Evolutionary conservation across 306 rosid genomes (phyloP), one percentile per base, ranked within the genome.

Genomic region (Castanospermum australe): DNA sequence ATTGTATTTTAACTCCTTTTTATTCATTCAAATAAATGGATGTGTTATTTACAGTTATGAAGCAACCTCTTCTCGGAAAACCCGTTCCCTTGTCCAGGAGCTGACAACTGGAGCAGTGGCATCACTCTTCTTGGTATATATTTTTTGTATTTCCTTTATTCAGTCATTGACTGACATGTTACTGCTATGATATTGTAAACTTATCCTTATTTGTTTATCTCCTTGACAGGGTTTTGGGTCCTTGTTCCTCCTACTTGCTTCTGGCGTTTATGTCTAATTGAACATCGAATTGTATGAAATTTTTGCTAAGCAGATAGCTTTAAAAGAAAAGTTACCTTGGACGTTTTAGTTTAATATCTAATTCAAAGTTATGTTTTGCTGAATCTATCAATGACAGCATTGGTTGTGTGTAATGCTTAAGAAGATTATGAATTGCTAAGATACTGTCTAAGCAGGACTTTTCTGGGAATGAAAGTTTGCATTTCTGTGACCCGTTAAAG

Each of bases 201-300:
- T 79, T 56, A 33, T 13, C 51, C 57, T 36, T 17, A 15, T 21
- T 30, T 68, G 24, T 67, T 48, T 76, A 5, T 81, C 62, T 51
- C 70, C 75, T 76, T 76, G 62, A 70, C 93, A 91, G 96, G 96
- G 96, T 80, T 91, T 96, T 57, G 99, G 98, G 35, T 89, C 97
- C 45, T 87, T 96, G 93, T 93, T 91, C 88, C 88, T 96, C 85
- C 90, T 96, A 81, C 90, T 96, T 78, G 93, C 99, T 48, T 82
- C 90, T 5, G 99, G 98, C 48, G 96, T 96, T 81, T 96, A 90
- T 82, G 99, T 96, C 84, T 96, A 73, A 84, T 78, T 80, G 73
- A 69, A 70, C 38, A 76, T 36, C 17, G 41, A 59, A 61, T 42
- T 48, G 42, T 24, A 44, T 59, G 84, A 62, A 86, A 65, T 70